Percentiles rank a stretch among this genome's conserved stretches.
phyloP scores from a whole-genome alignment of 2,329 filamentous ascomycete genomes.

The Cadophora sp. region DNA sequence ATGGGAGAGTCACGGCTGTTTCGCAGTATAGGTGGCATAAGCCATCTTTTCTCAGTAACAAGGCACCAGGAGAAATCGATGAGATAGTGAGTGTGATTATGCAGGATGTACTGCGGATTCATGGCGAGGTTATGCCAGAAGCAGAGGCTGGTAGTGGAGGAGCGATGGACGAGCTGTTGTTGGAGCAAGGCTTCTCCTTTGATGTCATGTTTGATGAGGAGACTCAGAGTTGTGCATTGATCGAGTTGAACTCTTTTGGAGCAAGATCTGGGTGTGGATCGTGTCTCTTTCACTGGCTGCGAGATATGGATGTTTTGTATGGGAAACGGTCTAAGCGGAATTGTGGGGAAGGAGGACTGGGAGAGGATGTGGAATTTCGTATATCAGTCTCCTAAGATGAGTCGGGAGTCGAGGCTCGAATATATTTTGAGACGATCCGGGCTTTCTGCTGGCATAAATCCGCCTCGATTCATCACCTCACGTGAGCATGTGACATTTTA shows the following conservation, averaged over 20 bases:
- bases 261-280: constrained; percentile 52
- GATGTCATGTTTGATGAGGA: constrained; percentile 49
- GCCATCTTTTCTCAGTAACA: constrained; percentile 42
- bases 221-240: constrained; percentile 37
- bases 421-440: too few relatives aligned
- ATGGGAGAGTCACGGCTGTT: constrained; percentile 45
- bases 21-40: constrained; percentile 52
- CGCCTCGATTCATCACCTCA: too few relatives aligned
- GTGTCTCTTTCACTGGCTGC: constrained; percentile 54
- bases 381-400: constrained; percentile 19
- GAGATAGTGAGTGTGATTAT: constrained; percentile 33
- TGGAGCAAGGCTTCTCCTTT: constrained; percentile 51
- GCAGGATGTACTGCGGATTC: constrained; percentile 34
- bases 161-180: constrained; percentile 38
- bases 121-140: constrained; percentile 39
- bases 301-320: constrained; percentile 48
- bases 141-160: constrained; percentile 21
- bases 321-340: constrained; percentile 32
- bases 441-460: neutral
- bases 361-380: constrained; percentile 45
- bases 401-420: too few relatives aligned
- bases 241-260: constrained; percentile 55
- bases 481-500: too few relatives aligned
- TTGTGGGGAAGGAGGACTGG: neutral
- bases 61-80: constrained; percentile 19